Evolutionary conservation across 805 yeast species (phyloP).

Genomic region (Ogataea neopini): DNA sequence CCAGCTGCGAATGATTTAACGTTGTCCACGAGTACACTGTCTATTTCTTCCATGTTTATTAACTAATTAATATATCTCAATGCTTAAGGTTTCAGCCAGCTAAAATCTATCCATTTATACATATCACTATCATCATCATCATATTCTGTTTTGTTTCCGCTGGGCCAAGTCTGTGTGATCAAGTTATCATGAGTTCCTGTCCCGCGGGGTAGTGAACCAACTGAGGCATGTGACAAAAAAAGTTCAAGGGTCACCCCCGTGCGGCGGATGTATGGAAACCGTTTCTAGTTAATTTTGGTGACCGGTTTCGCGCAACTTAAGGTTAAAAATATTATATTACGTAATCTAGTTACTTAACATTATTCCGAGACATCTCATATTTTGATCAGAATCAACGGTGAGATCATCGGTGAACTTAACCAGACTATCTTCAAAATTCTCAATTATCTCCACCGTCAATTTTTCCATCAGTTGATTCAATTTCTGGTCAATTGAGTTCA

Average conservation of each 20-base stretch:
- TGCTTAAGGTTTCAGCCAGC: not conserved
- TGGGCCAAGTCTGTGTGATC: not conserved
- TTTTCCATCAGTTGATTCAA: conserved; percentile 42
- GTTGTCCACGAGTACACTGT: conserved; percentile 61
- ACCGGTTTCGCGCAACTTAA: conserved; percentile 4
- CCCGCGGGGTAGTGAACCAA: conserved; percentile 5
- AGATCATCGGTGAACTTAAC: conserved; percentile 52
- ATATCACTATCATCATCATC: not conserved
- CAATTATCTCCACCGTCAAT: conserved; percentile 41
- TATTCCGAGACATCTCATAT: conserved; percentile 49
- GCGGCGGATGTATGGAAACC: conserved; percentile 7
- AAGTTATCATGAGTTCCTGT: not conserved
- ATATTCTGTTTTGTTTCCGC: not conserved
- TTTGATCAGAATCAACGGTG: conserved; percentile 50
- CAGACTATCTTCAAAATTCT: conserved; percentile 44
- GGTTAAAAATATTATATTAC: not conserved
- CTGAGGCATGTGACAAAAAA: conserved; percentile 3
- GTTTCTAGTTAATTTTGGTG: not conserved
- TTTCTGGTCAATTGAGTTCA: conserved; percentile 22
- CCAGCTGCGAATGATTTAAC: conserved; percentile 87
- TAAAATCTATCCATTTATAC: not conserved
- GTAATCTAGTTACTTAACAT: conserved; percentile 21
- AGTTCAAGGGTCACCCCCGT: conserved; percentile 1
- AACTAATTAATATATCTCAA: not conserved
- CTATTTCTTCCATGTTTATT: conserved; percentile 34